These are phyloP conservation scores for sunflower (Helianthus annuus) DNA, from an alignment of 129 eudicot genomes.

Conservation along the genomic window HanXRQr2.0-SUNRISE NC_035444.2:100366329-100366828, in stretches of 20 bases:
- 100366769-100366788: constrained; percentile 20
- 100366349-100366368: constrained; percentile 10
- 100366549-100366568: constrained; percentile 33
- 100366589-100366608: no score
- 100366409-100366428: neutral
- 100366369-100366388: no score
- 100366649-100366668: no score
- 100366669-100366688: neutral
- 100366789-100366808: constrained; percentile 20
- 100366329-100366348: constrained; percentile 8
- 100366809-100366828: constrained; percentile 25
- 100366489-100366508: constrained; percentile 35
- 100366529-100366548: constrained; percentile 31
- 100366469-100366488: constrained; percentile 35
- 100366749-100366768: constrained; percentile 22
- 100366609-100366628: no score
- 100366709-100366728: constrained; percentile 20
- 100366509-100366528: constrained; percentile 25
- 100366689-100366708: constrained; percentile 25
- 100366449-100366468: constrained; percentile 43
- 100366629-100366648: no score
- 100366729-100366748: constrained; percentile 22
- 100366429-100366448: constrained; percentile 23
- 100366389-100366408: no score
- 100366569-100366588: constrained; percentile 47